Evolutionary conservation across 331 rosid species (phyloP), one percentile per base, ranked within the genome.

Genomic region (Dryas integrifolia): DNA sequence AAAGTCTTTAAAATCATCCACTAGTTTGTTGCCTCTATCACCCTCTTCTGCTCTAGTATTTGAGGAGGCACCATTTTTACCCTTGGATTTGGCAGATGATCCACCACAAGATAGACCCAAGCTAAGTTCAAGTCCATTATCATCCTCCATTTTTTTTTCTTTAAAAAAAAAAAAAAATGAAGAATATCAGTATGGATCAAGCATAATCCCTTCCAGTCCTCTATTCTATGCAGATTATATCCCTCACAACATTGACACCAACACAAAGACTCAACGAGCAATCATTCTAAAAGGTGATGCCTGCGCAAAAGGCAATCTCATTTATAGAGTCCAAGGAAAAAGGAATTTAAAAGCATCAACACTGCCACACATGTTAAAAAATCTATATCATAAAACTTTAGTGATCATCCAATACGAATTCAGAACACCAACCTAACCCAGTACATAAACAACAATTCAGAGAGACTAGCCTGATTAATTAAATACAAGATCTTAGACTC

Each of bases 41-140:
- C 77, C 85, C 77, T 94, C 96, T 82, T 89, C 93, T 11, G 75
- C 58, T 63, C 84, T 88, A 58, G 67, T 45, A 74, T 92, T 91
- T 0, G 88, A 77, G 62, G 92, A 85, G 83, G 86, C 81, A 78
- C 88, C 92, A 84, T 59, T 85, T 88, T 87, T 95, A 81, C 82
- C 77, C 86, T 90, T 92, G 65, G 89, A 57, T 82, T 92, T 95
- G 70, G 44, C 81, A 65, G 97, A 87, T 35, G 86, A 85, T 79
- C 97, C 96, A 65, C 97, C 96, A 67, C 48, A 92, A 67, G 93
- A 88, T 43, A 95, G 84, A 82, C 97, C 98, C 87, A 95, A 83
- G 79, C 99, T 90, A 76, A 95, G 97, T 85, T 95, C 99, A 78
- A 95, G 96, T 72, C 93, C 99, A 48, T 81, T 86, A 9, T 95